Conservation (phyloP, 805 yeast genomes). For the Spathaspora girioi region DNA sequence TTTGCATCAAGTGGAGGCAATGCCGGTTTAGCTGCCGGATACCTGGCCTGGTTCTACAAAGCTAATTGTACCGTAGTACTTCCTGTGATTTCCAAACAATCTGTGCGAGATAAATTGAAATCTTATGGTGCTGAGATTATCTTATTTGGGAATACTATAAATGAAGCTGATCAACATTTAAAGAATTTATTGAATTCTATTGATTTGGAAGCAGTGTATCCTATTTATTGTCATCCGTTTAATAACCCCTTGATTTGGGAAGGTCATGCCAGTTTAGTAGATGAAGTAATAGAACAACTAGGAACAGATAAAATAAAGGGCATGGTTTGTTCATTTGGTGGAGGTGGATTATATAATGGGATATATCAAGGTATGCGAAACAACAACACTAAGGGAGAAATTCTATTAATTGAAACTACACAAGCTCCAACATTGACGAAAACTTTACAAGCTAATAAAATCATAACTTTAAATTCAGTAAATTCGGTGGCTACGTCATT, state of each 20-base stretch:
- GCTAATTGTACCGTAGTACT: constrained; percentile 59
- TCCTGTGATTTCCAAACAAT: constrained; percentile 45
- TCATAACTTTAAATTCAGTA: constrained; percentile 42
- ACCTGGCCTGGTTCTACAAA: constrained; percentile 34
- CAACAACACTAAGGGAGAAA: constrained; percentile 25
- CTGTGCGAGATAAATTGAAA: constrained; percentile 44
- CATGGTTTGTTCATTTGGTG: constrained; percentile 53
- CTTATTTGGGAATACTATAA: constrained; percentile 43
- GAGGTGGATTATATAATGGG: constrained; percentile 57
- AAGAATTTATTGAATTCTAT: constrained; percentile 19
- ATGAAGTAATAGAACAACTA: constrained; percentile 36
- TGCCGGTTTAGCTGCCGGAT: constrained; percentile 55
- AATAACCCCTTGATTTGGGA: constrained; percentile 51
- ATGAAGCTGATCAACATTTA: constrained; percentile 49
- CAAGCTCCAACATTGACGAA: constrained; percentile 58
- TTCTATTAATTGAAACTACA: constrained; percentile 52
- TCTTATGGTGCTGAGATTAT: constrained; percentile 50
- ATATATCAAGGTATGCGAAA: constrained; percentile 41
- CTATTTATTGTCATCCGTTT: constrained; percentile 55
- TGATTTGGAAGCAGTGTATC: constrained; percentile 19
- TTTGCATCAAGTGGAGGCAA: constrained; percentile 56
- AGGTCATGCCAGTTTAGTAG: constrained; percentile 48
- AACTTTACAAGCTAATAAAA: constrained; percentile 44
- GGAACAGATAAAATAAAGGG: constrained; percentile 30
- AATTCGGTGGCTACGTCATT: constrained; percentile 60